A percentile compares a stretch with the other conserved stretches of the same genome.
Conservation (phyloP, 129 eudicot species). For the Helianthus annuus region DNA sequence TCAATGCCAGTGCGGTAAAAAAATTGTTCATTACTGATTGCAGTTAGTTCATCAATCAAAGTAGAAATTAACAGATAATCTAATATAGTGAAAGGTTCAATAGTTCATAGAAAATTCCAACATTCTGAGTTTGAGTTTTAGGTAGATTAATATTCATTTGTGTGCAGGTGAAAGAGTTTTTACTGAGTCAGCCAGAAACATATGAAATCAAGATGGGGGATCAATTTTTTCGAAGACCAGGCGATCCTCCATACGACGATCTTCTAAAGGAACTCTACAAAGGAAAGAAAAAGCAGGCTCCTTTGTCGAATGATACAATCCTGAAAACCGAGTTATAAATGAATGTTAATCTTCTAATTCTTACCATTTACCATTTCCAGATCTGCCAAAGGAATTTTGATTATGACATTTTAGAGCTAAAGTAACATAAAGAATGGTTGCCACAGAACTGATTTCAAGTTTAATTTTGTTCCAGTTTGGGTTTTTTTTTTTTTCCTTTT, state of each 20-base stretch:
- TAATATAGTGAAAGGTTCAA: too few relatives aligned
- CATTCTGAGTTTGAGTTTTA: not conserved
- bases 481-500: too few relatives aligned
- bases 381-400: not conserved
- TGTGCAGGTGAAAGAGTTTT: constrained; percentile 66
- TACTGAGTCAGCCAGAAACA: constrained; percentile 82
- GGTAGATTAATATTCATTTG: not conserved
- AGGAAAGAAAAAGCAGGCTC: constrained; percentile 21
- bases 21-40: too few relatives aligned
- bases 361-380: too few relatives aligned
- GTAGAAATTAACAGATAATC: too few relatives aligned
- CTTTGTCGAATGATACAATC: constrained; percentile 18
- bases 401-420: too few relatives aligned
- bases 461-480: too few relatives aligned
- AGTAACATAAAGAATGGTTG: too few relatives aligned
- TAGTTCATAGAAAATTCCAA: too few relatives aligned
- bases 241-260: constrained; percentile 76
- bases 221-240: constrained; percentile 64
- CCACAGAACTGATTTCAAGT: too few relatives aligned
- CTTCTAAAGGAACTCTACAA: constrained; percentile 52
- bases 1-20: too few relatives aligned
- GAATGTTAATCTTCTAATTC: not conserved
- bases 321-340: constrained; percentile 28
- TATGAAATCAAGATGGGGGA: constrained; percentile 93
- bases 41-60: too few relatives aligned